A percentile compares a stretch with the other conserved stretches of the same genome.
These are phyloP conservation scores for Colletotrichum sp. DNA, from an alignment of 2,329 filamentous ascomycete genomes.

Conservation along the genomic window DNA sequence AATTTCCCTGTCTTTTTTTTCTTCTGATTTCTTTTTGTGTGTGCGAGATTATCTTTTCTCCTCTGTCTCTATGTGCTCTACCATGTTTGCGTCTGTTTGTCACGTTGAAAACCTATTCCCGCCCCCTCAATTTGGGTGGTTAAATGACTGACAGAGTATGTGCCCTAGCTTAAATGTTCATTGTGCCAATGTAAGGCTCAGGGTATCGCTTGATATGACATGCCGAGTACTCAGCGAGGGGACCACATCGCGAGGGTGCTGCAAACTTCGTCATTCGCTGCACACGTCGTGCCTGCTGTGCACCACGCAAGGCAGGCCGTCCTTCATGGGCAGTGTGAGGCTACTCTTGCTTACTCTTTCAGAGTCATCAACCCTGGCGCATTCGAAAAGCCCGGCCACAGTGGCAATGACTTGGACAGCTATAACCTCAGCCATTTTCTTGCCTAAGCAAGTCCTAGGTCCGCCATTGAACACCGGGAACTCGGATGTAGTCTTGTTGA, in stretches of 20 bases:
- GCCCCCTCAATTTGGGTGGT: neutral
- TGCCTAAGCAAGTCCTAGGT: constrained; percentile 64
- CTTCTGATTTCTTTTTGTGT: neutral
- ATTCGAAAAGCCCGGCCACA: constrained; percentile 55
- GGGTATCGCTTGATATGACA: neutral
- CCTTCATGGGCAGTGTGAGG: constrained; percentile 68
- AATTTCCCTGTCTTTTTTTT: neutral
- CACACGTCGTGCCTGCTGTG: constrained; percentile 12
- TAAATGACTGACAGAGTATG: neutral
- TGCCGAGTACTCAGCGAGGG: neutral
- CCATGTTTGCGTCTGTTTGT: neutral
- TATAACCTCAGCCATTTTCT: constrained; percentile 68
- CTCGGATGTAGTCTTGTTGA: constrained; percentile 53
- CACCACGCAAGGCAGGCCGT: constrained; percentile 57
- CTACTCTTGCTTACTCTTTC: constrained; percentile 64
- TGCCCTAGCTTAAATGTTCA: neutral
- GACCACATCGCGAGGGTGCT: neutral
- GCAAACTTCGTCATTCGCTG: neutral
- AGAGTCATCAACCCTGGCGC: constrained; percentile 45
- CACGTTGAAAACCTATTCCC: neutral
- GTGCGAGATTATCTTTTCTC: neutral
- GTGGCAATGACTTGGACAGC: constrained; percentile 60
- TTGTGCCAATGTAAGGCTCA: neutral
- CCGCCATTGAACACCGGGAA: constrained; percentile 72
- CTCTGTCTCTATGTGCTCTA: neutral